phyloP scores from a whole-genome alignment of 495 filamentous ascomycete species.

The Mytilinidion resinicola region DNA sequence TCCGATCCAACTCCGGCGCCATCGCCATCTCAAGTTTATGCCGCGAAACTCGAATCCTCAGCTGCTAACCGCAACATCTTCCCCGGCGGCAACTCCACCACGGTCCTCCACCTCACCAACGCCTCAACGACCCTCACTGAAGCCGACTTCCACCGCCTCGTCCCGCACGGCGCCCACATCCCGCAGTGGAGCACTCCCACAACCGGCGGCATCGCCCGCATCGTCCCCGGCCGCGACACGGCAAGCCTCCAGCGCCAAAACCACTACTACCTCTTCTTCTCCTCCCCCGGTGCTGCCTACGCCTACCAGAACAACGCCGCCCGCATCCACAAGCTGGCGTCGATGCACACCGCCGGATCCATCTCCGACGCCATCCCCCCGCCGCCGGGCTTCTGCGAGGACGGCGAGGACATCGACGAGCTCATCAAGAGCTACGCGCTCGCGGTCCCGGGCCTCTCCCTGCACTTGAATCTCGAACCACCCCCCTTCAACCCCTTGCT shows the following conservation, averaged over 20 bases:
- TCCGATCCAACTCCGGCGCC: no score
- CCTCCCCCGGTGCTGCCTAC: conserved; percentile 45
- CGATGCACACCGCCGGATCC: conserved; percentile 31
- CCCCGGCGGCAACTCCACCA: conserved; percentile 1
- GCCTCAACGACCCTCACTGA: conserved; percentile 53
- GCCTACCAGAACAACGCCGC: conserved; percentile 48
- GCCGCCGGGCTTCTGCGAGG: conserved; percentile 33
- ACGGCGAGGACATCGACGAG: conserved; percentile 43
- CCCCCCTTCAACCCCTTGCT: conserved; percentile 26
- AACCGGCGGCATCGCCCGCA: conserved; percentile 42
- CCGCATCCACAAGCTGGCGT: conserved; percentile 42
- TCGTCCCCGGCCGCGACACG: conserved; percentile 49
- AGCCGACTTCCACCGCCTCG: conserved; percentile 58
- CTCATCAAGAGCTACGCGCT: conserved; percentile 47
- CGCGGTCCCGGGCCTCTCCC: conserved; percentile 39
- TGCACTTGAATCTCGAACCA: conserved; percentile 28
- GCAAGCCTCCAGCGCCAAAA: conserved; percentile 47
- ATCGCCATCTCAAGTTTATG: no score
- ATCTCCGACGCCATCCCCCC: conserved; percentile 29
- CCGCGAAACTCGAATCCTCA: no score
- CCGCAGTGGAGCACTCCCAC: conserved; percentile 48
- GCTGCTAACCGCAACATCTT: no score
- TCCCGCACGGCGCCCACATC: conserved; percentile 54
- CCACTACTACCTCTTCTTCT: conserved; percentile 59
- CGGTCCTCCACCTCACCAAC: conserved; percentile 46